Evolutionary conservation across 2,329 filamentous ascomycete genomes (phyloP), one percentile per base, ranked within the genome.

Genomic region (Lachnellula arida): DNA sequence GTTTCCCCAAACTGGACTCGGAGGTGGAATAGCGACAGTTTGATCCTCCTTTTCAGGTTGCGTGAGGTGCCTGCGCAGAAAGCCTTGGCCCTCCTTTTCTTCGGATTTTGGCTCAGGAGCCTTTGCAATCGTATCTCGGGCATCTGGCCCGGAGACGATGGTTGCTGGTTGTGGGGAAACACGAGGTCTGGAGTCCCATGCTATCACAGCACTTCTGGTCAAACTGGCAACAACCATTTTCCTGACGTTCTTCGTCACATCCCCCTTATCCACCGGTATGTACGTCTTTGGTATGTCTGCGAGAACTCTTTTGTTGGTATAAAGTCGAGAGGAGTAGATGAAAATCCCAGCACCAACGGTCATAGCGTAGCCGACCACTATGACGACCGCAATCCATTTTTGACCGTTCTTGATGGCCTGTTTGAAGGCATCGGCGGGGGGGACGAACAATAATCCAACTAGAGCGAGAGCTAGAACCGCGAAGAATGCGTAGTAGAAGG

Each of bases 221-320:
- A 96, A 78, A 25, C 87, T 82, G 49, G 84, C 82, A 15, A 80
- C 80, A 56, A 99, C 87, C 75, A 96, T 84, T 62, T 84, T 81
- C 66, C 89, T 80, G 40, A 97, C 90, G 54, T 80, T 79, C 62
- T 84, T 86, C 46, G 81, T 82, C 46, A 97, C 82, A 69, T 97
- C 91, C 61, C 87, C 88, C 69, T 90, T 89, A 64, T 94, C 90
- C 60, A 96, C 79, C 0, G 92, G 92, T 15, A 96, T 82, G 81
- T 89, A 95, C 53, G 83, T 77, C 71, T 93, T 94, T 1, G 94
- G 94, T 57, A 99, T 96, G 4, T 84, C 86, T 17, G 86, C 82
- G 8, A 97, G 79, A 8, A 89, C 85, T 46, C 81, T 88, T 60
- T 89, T 85, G 67, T 90, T 95, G 52, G 93, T 89, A 73, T 93